Conservation (phyloP, 1,284 basidiomycete species). For the Rhodotorula sp. region DNA sequence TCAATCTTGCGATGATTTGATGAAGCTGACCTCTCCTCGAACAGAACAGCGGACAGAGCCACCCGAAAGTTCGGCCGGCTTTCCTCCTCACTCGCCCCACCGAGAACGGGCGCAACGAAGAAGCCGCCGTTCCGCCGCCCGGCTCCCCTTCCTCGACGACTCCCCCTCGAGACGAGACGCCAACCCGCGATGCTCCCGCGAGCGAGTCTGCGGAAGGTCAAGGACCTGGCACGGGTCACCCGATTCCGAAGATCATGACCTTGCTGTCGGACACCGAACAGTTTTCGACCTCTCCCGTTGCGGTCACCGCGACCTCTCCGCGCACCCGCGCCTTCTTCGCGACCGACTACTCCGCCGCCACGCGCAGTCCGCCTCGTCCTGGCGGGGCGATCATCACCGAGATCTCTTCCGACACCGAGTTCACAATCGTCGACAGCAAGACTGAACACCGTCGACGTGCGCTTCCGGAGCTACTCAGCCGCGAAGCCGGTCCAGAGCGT, state of each 20-base stretch:
- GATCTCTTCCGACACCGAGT: slow-evolving; percentile 14
- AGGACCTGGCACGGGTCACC: not conserved
- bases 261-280: slow-evolving; percentile 2
- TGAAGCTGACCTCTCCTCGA: too few species aligned
- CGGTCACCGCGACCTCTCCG: slow-evolving; percentile 19
- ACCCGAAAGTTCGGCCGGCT: not conserved
- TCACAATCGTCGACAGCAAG: not conserved
- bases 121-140: not conserved
- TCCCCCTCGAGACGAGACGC: not conserved
- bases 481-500: not conserved
- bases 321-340: slow-evolving; percentile 26
- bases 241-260: slow-evolving; percentile 8
- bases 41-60: too few species aligned
- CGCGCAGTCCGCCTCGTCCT: slow-evolving; percentile 12
- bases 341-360: not conserved
- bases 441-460: not conserved
- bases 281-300: slow-evolving; percentile 19
- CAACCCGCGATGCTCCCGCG: not conserved
- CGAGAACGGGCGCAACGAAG: slow-evolving; percentile 13
- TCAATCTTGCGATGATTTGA: too few species aligned
- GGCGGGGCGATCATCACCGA: slow-evolving; percentile 18
- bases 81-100: slow-evolving; percentile 14
- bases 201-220: not conserved
- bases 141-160: not conserved
- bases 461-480: not conserved